A percentile compares a stretch with the other conserved stretches of the same genome.
These are phyloP conservation scores for Ophiostoma quercus DNA, from an alignment of 2,329 filamentous ascomycete genomes.

Conservation along the genomic window DNA sequence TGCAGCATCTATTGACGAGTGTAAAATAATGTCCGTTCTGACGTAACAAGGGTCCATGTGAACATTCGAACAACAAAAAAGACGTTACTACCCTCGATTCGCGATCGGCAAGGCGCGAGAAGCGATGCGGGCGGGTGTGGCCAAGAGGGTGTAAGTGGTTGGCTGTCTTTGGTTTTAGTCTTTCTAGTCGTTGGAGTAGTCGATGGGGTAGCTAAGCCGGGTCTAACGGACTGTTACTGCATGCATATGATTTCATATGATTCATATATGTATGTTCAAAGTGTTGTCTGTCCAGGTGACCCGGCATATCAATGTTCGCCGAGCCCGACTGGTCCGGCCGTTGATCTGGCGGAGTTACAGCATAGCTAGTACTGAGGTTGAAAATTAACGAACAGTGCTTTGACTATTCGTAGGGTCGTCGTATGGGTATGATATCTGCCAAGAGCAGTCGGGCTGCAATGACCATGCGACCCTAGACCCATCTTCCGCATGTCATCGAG, in stretches of 20 bases:
- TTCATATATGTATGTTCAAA: neutral
- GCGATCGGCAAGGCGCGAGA: constrained; percentile 16
- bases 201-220: no score
- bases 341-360: no score
- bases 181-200: no score
- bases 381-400: neutral
- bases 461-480: neutral
- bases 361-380: no score
- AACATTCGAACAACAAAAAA: neutral
- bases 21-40: neutral
- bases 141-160: constrained; percentile 6
- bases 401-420: neutral
- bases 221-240: neutral
- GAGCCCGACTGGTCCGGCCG: constrained; percentile 5
- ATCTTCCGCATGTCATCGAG: neutral
- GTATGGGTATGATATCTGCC: neutral
- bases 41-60: constrained; percentile 3
- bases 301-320: neutral
- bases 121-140: neutral
- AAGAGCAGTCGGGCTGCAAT: constrained; percentile 8
- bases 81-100: neutral
- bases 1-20: neutral
- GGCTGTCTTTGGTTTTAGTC: neutral
- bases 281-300: neutral
- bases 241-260: neutral